Evolutionary conservation across 2,329 filamentous ascomycete species (phyloP), one percentile per base, ranked within the genome.

Genomic region (Apiospora malaysiana): DNA sequence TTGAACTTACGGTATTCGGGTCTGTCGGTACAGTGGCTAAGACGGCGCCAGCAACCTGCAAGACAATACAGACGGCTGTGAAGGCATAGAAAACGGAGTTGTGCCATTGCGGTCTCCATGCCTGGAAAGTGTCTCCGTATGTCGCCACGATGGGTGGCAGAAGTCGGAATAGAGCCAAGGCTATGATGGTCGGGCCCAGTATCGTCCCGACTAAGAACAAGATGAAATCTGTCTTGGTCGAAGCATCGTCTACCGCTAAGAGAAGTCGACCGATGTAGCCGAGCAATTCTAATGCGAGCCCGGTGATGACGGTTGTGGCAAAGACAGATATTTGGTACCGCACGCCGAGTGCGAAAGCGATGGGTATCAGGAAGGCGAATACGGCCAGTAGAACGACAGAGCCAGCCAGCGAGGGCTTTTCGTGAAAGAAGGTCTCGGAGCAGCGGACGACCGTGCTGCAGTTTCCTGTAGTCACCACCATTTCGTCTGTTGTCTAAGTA

Each of bases 181-280:
- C 82, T 72, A 87, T 81, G 49, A 86, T 78, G 2, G 82, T 83
- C 21, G 86, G 84, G 0, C 85, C 86, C 46, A 86, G 76, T 25
- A 84, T 77, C 1, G 85, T 86, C 23, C 86, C 86, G 16, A 86
- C 73, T 43, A 87, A 76, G 70, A 80, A 86, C 5, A 88, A 73
- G 14, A 81, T 77, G 72, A 87, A 86, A 71, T 78, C 45, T 3
- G 77, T 75, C 66, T 79, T 78, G 71, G 77, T 81, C 49, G 78
- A 77, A 10, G 76, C 75, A 40, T 79, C 74, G 9, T 74, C 76
- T 56, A 80, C 79, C 16, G 69, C 42, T 27, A 87, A 80, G 42
- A 87, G 75, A 8, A 87, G 70, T 47, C 84, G 82, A 4, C 84
- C 85, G 18, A 82, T 77, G 72, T 87, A 87, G 18, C 85, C 85